These are phyloP conservation scores for Brettanomyces anomalus DNA, from an alignment of 805 yeast genomes.

Conservation along the genomic window DNA sequence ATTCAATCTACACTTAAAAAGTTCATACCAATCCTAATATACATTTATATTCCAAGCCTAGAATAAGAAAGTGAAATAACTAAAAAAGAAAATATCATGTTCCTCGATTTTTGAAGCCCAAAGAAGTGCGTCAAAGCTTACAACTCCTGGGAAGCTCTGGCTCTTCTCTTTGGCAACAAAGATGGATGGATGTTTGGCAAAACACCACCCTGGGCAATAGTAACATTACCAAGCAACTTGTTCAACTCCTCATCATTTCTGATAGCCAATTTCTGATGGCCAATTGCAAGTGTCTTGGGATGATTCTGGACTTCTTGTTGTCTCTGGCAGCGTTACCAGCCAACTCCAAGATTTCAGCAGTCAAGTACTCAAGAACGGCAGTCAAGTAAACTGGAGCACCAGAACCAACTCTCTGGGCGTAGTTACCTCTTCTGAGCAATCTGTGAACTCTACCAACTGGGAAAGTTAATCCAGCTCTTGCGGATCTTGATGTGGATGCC, in stretches of 20 bases:
- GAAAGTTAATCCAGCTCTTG: constrained; percentile 98
- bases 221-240: constrained; percentile 85
- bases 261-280: constrained; percentile 76
- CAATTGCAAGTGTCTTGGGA: constrained; percentile 96
- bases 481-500: constrained; percentile 95
- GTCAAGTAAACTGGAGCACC: constrained; percentile 99
- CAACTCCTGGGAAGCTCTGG: constrained; percentile 52
- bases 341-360: constrained; percentile 96
- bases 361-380: constrained; percentile 92
- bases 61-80: constrained; percentile 1
- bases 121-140: constrained; percentile 21
- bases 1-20: too few species aligned
- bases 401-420: constrained; percentile 98
- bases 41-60: constrained; percentile 10
- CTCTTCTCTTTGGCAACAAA: constrained; percentile 62
- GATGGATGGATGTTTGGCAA: constrained; percentile 94
- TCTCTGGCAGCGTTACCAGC: constrained; percentile 99
- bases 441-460: constrained; percentile 99
- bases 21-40: constrained; percentile 10
- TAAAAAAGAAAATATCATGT: constrained; percentile 2
- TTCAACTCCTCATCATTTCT: constrained; percentile 98
- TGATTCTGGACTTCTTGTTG: constrained; percentile 96
- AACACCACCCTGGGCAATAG: constrained; percentile 99
- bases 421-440: constrained; percentile 92
- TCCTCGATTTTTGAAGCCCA: neutral